phyloP scores from a whole-genome alignment of 805 yeast genomes.

The Saccharomycopsis fodiens region DNA sequence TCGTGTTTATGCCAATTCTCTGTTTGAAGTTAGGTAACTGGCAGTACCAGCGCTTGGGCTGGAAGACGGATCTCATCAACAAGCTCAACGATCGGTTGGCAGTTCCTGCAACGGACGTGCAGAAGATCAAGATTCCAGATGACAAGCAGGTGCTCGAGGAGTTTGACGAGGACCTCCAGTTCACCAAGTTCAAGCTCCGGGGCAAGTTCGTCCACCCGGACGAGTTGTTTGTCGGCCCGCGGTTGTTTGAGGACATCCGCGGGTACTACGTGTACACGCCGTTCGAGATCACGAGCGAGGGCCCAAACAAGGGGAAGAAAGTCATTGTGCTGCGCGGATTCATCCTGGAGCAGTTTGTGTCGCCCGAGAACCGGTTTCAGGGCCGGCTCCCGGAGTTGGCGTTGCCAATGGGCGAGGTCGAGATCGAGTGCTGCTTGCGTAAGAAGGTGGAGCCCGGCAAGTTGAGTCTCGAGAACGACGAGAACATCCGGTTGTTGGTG shows the following conservation, averaged over 20 bases:
- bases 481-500: slow-evolving; percentile 61
- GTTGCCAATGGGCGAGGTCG: slow-evolving; percentile 64
- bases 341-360: slow-evolving; percentile 61
- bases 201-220: slow-evolving; percentile 80
- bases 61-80: slow-evolving; percentile 84
- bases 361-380: slow-evolving; percentile 42
- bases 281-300: slow-evolving; percentile 35
- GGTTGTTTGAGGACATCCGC: slow-evolving; percentile 58
- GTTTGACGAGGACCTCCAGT: slow-evolving; percentile 57
- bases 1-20: slow-evolving; percentile 69
- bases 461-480: slow-evolving; percentile 62
- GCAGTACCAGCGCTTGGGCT: slow-evolving; percentile 78
- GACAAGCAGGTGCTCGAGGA: slow-evolving; percentile 2
- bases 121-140: slow-evolving; percentile 52
- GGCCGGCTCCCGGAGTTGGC: slow-evolving; percentile 55
- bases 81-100: slow-evolving; percentile 77
- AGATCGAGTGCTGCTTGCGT: slow-evolving; percentile 67
- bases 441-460: slow-evolving; percentile 55
- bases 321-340: slow-evolving; percentile 87
- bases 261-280: slow-evolving; percentile 85
- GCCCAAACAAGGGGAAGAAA: slow-evolving; percentile 68
- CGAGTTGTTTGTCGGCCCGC: slow-evolving; percentile 90
- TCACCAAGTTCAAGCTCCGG: slow-evolving; percentile 63
- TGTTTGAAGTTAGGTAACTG: slow-evolving; percentile 86
- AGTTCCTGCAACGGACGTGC: slow-evolving; percentile 64